phyloP scores from a whole-genome alignment of 768 basidiomycete genomes.

The Cubamyces lactineus region DNA sequence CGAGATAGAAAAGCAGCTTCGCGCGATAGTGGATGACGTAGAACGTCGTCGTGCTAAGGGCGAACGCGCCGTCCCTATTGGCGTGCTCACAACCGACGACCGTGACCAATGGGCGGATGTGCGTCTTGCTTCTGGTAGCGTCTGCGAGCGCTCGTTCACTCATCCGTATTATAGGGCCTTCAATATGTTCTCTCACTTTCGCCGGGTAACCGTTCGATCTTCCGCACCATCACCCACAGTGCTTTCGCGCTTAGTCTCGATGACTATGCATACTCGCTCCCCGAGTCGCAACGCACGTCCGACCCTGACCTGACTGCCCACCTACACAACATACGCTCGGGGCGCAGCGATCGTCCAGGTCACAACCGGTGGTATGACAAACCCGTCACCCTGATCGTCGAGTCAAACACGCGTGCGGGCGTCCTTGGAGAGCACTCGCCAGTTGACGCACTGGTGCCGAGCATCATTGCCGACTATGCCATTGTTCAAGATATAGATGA shows the following conservation, averaged over 20 bases:
- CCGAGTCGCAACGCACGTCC: constrained; percentile 36
- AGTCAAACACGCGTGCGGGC: constrained; percentile 82
- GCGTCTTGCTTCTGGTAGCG: constrained; percentile 26
- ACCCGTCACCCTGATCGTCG: constrained; percentile 78
- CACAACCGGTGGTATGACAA: constrained; percentile 93
- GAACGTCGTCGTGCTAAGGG: constrained; percentile 49
- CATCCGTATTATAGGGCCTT: constrained; percentile 58
- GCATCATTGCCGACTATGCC: constrained; percentile 83
- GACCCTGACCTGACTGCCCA: constrained; percentile 64
- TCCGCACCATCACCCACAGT: constrained; percentile 70
- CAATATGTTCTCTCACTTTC: constrained; percentile 68
- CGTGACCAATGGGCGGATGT: constrained; percentile 84
- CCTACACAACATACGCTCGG: constrained; percentile 71
- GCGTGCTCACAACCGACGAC: constrained; percentile 76
- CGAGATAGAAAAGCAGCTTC: constrained; percentile 50
- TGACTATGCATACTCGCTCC: constrained; percentile 49
- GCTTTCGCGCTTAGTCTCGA: constrained; percentile 85
- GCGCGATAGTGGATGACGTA: constrained; percentile 59
- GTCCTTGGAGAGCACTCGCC: constrained; percentile 91
- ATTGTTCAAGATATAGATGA: constrained; percentile 68
- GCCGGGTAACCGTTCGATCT: constrained; percentile 58
- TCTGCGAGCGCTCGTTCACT: neutral
- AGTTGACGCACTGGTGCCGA: constrained; percentile 88
- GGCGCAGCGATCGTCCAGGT: constrained; percentile 49
- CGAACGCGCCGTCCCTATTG: constrained; percentile 63